These are phyloP conservation scores for Bullera alba DNA, from an alignment of 768 basidiomycete species.

Conservation along the genomic window DNA sequence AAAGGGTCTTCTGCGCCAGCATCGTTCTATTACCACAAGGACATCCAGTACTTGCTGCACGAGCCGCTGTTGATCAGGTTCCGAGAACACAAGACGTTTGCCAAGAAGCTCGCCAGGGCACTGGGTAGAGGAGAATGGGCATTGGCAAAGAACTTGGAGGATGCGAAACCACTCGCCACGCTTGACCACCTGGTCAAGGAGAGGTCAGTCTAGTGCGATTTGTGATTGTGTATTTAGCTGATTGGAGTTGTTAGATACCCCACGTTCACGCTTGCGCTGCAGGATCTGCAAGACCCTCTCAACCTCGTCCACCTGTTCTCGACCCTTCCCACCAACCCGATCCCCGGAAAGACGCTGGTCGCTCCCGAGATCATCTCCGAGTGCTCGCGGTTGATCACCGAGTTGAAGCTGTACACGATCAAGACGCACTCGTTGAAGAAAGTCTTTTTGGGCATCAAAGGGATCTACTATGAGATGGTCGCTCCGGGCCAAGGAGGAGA, in stretches of 20 bases:
- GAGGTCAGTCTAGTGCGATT: slow-evolving; percentile 54
- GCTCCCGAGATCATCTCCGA: slow-evolving; percentile 79
- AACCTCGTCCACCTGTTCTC: slow-evolving; percentile 93
- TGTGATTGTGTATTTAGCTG: neutral
- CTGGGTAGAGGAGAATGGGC: slow-evolving; percentile 93
- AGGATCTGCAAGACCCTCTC: slow-evolving; percentile 94
- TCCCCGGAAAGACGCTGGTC: slow-evolving; percentile 49
- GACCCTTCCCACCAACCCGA: slow-evolving; percentile 75
- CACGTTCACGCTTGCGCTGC: slow-evolving; percentile 87
- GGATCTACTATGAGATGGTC: slow-evolving; percentile 95
- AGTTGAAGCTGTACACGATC: slow-evolving; percentile 91
- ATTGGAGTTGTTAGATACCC: slow-evolving; percentile 62
- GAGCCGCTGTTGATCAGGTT: slow-evolving; percentile 90
- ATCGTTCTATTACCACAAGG: slow-evolving; percentile 96
- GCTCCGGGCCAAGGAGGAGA: slow-evolving; percentile 66
- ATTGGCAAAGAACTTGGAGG: slow-evolving; percentile 84
- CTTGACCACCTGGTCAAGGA: slow-evolving; percentile 98
- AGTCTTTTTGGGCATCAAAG: slow-evolving; percentile 93
- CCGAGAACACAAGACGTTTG: slow-evolving; percentile 95
- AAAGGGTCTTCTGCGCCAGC: slow-evolving; percentile 96
- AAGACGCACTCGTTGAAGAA: slow-evolving; percentile 76
- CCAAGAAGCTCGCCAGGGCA: slow-evolving; percentile 89
- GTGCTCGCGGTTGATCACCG: slow-evolving; percentile 78
- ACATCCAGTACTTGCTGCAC: slow-evolving; percentile 93
- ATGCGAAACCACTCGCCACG: slow-evolving; percentile 81